Conservation (phyloP, 257 asterid species). For the Capsicum chinense region DNA sequence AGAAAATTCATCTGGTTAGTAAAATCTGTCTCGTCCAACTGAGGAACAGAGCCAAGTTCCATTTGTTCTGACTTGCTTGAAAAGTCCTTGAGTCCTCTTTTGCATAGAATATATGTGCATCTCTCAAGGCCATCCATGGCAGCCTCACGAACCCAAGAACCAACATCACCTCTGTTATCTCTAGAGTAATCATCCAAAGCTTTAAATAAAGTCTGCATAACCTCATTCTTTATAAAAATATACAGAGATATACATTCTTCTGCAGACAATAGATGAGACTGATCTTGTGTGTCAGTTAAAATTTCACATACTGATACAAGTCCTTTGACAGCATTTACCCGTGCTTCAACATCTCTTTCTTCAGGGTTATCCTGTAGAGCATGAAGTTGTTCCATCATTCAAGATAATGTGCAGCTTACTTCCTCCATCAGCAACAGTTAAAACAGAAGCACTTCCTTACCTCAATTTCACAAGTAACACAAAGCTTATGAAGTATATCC, state of each 20-base stretch:
- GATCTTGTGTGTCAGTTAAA: constrained; percentile 53
- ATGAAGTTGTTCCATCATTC: constrained; percentile 28
- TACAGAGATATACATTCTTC: constrained; percentile 60
- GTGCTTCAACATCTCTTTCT: constrained; percentile 93
- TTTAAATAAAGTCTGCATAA: constrained; percentile 74
- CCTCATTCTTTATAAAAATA: constrained; percentile 67
- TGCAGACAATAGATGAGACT: constrained; percentile 48
- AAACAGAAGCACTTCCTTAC: constrained; percentile 47
- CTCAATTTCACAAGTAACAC: constrained; percentile 75
- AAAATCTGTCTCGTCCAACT: constrained; percentile 39
- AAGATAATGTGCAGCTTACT: constrained; percentile 12
- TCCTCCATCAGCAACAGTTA: constrained; percentile 7
- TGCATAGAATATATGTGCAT: constrained; percentile 85
- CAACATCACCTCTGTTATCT: constrained; percentile 97
- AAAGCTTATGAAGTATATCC: constrained; percentile 65
- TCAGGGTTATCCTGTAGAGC: constrained; percentile 77
- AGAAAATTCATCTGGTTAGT: constrained; percentile 39
- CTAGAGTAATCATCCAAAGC: constrained; percentile 95
- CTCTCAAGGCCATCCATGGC: constrained; percentile 93
- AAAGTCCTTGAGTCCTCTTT: constrained; percentile 44
- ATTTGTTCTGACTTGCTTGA: constrained; percentile 35
- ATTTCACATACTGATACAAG: constrained; percentile 79
- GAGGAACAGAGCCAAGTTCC: constrained; percentile 38
- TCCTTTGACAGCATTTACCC: constrained; percentile 88
- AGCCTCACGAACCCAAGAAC: constrained; percentile 99